Conservation (phyloP, 345 rosid species). For the Lepidium aucheri region DNA sequence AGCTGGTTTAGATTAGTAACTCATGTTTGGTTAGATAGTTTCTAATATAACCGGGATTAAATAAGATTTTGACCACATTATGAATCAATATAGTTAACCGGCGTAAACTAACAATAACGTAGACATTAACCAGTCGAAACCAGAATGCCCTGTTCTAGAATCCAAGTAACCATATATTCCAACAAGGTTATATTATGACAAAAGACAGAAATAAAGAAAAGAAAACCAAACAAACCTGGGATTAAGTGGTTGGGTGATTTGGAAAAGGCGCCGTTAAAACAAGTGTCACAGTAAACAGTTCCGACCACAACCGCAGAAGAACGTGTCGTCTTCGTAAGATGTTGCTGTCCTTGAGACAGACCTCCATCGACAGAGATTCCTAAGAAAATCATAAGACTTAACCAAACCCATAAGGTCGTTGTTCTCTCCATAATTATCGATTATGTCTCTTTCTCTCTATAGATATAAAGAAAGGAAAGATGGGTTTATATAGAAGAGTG, state of each 20-base stretch:
- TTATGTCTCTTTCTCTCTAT: neutral
- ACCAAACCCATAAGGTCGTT: conserved; percentile 9
- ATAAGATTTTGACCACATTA: no score
- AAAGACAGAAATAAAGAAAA: neutral
- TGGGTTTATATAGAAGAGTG: neutral
- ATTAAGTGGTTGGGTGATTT: conserved; percentile 53
- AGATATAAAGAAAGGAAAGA: neutral
- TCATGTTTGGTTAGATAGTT: no score
- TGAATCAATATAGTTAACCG: no score
- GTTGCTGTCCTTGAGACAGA: conserved; percentile 15
- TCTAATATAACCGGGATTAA: no score
- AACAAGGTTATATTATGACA: no score
- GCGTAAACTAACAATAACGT: no score
- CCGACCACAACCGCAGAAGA: conserved; percentile 69
- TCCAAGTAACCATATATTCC: no score
- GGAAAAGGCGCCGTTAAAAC: conserved; percentile 52
- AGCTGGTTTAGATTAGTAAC: no score
- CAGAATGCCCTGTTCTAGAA: no score
- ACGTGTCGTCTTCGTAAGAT: conserved; percentile 27
- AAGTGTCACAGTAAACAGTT: conserved; percentile 84
- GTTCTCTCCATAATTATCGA: conserved; percentile 18
- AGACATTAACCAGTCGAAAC: no score
- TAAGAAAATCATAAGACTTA: conserved; percentile 9
- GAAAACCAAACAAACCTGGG: conserved; percentile 39
- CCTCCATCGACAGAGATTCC: neutral